Evolutionary conservation across 2,329 filamentous ascomycete genomes (phyloP), one percentile per base, ranked within the genome.

Genomic region (Botrytis pseudocinerea): DNA sequence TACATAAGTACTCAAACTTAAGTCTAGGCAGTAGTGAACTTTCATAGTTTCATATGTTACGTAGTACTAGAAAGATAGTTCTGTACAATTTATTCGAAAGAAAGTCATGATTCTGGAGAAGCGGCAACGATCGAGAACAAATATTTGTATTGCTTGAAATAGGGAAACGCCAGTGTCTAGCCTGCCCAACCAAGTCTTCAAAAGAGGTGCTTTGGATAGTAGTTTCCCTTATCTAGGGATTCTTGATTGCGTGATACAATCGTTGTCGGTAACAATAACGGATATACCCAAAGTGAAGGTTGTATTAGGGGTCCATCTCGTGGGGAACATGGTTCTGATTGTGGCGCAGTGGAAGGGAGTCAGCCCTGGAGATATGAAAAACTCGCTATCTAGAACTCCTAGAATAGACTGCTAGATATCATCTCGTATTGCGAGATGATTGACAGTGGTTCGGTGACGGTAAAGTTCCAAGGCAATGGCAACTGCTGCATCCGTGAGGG

Each of bases 341-440:
- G 42, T 62, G 68, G 54, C 68, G 68, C 28, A 61, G 40, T 70
- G 14, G 54, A 70, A 61, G 54, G 68, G 62, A n/a, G 38, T n/a
- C 54, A 40, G 46, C 64, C 28, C 64, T 54, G 22, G 25, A 28
- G 32, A 68, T 54, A 68, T 42, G 46, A 54, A 54, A 28, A 20
- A 12, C 16, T 6, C 18, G 14, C 28, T 10, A 40, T 28, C 35
- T 51, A 51, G 64, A 64, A 6, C 35, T 51, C 62, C 7, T n/a
- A 40, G 38, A n/a, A 60, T 16, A 9, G 38, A n/a, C 32, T 3
- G 2, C 25, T 1, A 2, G 2, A 28, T 38, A 51, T 28, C 14
- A 51, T 51, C 16, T 20, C 51, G 8, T 20, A 20, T 9, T 51
- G 32, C 35, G 6, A 38, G 8, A 51, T 51, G 14, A 16, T 66